A percentile compares a stretch with the other conserved stretches of the same genome.
These are phyloP conservation scores for Lodderomyces margitis DNA, from an alignment of 1,139 yeast genomes.

Conservation along the genomic window DNA sequence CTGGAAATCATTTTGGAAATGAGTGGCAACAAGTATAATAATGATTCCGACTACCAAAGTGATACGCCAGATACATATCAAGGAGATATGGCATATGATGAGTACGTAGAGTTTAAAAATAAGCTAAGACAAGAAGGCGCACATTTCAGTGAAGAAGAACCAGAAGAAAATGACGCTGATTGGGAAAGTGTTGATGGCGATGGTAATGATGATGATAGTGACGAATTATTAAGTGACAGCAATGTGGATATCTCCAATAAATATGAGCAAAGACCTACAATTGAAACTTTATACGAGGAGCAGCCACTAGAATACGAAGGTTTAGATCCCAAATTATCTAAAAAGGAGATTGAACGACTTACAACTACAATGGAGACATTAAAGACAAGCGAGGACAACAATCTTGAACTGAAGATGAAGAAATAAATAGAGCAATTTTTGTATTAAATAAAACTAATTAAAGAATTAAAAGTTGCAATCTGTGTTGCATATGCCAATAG, in stretches of 20 bases:
- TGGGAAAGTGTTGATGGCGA: constrained; percentile 11
- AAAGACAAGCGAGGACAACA: constrained; percentile 9
- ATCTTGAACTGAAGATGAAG: constrained; percentile 9
- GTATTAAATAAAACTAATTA: too few relatives aligned
- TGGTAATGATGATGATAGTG: constrained; percentile 10
- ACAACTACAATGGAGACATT: constrained; percentile 9
- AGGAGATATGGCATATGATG: constrained; percentile 18
- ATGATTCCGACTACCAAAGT: constrained; percentile 21
- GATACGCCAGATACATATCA: constrained; percentile 19
- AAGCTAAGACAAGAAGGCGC: constrained; percentile 10
- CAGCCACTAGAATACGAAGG: not conserved
- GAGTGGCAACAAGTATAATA: constrained; percentile 11
- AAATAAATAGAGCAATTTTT: too few relatives aligned
- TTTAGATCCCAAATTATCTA: constrained; percentile 4
- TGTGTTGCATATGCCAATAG: too few relatives aligned
- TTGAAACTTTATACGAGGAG: constrained; percentile 10
- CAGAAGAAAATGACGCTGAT: constrained; percentile 10
- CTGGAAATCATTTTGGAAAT: constrained; percentile 11
- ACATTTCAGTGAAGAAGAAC: constrained; percentile 2
- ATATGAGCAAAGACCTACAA: constrained; percentile 8
- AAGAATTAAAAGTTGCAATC: too few relatives aligned
- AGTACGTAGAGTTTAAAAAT: constrained; percentile 13
- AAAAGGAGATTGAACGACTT: constrained; percentile 11
- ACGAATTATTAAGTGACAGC: constrained; percentile 8
- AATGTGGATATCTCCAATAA: constrained; percentile 5